These are phyloP conservation scores for Nitzschia sp. DNA, from an alignment of 108 stramenopile species.

Conservation along the genomic window DNA sequence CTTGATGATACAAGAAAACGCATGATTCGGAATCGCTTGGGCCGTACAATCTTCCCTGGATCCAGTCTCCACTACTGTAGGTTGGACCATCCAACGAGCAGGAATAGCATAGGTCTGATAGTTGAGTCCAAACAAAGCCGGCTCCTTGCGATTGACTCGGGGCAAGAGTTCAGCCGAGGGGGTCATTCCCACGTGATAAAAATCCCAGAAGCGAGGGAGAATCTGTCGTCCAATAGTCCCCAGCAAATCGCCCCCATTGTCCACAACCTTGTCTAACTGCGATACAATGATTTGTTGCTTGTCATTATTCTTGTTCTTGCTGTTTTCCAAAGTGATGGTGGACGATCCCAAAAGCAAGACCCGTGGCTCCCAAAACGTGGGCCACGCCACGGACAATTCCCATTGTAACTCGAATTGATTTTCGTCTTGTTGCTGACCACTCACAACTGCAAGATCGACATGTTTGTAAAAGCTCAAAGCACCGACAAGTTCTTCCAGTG, in stretches of 20 bases:
- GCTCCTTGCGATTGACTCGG: conserved; percentile 21
- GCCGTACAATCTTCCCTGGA: conserved; percentile 54
- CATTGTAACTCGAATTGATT: conserved; percentile 48
- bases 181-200: conserved; percentile 87
- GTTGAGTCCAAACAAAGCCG: conserved; percentile 33
- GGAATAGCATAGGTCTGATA: conserved; percentile 69
- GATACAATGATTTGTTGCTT: no score
- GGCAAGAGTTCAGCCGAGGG: conserved; percentile 70
- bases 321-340: conserved; percentile 28
- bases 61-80: conserved; percentile 63
- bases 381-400: conserved; percentile 80
- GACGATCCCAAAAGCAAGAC: conserved; percentile 66
- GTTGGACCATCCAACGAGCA: conserved; percentile 51
- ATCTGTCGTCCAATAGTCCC: conserved; percentile 48
- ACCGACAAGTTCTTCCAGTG: conserved; percentile 53
- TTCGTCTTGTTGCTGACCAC: conserved; percentile 42
- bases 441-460: conserved; percentile 69
- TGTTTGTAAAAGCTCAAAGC: conserved; percentile 63
- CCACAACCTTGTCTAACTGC: conserved; percentile 55
- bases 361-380: conserved; percentile 75
- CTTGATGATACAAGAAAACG: conserved; percentile 74
- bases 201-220: conserved; percentile 82
- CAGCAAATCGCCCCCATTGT: conserved; percentile 43
- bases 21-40: conserved; percentile 71
- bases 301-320: no score